A percentile compares a stretch with the other conserved stretches of the same genome.
phyloP scores from a whole-genome alignment of 805 yeast species.

The Schizosaccharomyces octosporus region DNA sequence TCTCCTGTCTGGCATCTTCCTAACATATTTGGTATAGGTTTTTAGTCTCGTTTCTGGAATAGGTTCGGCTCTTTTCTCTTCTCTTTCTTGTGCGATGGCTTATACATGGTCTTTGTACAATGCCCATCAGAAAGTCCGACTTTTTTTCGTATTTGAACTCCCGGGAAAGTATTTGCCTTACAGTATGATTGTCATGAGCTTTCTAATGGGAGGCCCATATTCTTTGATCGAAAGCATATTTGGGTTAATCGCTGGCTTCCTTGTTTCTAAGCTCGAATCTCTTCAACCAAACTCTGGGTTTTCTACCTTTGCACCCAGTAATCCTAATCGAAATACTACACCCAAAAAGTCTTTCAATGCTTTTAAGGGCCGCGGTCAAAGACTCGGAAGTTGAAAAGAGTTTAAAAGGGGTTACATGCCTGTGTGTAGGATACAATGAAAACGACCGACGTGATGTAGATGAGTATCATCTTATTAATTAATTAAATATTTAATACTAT shows the following conservation, averaged over 20 bases:
- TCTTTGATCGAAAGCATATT: not conserved
- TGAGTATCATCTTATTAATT: too few species aligned
- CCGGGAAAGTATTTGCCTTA: not conserved
- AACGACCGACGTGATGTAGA: too few species aligned
- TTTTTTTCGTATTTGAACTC: not conserved
- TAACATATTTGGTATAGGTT: not conserved
- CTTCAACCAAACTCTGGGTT: not conserved
- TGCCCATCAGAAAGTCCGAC: not conserved
- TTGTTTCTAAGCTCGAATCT: not conserved
- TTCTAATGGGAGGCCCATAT: not conserved
- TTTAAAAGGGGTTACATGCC: too few species aligned
- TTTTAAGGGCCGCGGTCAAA: too few species aligned
- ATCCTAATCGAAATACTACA: too few species aligned
- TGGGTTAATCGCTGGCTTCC: not conserved
- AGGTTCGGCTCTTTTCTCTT: not conserved
- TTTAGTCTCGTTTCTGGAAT: not conserved
- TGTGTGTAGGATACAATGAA: too few species aligned
- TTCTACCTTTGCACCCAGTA: too few species aligned
- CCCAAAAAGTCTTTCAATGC: too few species aligned
- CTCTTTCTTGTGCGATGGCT: not conserved
- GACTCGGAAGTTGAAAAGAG: too few species aligned
- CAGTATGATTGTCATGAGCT: not conserved
- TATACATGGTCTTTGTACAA: not conserved
- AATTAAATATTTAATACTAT: too few species aligned
- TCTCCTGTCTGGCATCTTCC: not conserved